phyloP scores from a whole-genome alignment of 345 rosid genomes.

The Moricandia moricandioides region DNA sequence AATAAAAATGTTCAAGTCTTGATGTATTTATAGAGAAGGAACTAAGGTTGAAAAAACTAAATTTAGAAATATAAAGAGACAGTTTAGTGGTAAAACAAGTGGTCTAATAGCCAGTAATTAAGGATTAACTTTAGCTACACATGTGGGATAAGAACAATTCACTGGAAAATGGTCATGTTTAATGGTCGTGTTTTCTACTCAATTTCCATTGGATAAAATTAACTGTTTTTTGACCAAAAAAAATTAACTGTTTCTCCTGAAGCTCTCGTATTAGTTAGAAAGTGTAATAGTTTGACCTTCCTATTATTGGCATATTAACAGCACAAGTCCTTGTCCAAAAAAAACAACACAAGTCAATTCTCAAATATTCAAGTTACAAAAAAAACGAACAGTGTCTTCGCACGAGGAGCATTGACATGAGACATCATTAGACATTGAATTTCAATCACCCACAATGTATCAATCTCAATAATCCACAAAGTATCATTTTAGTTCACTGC shows the following conservation, averaged over 20 bases:
- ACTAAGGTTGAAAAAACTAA: neutral
- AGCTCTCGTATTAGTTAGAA: slow-evolving; percentile 6
- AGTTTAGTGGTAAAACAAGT: slow-evolving; percentile 20
- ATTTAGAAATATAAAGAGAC: slow-evolving; percentile 17
- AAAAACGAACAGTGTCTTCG: neutral
- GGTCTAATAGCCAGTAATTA: slow-evolving; percentile 5
- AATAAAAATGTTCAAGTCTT: neutral
- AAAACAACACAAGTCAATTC: neutral
- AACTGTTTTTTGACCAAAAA: too few species aligned
- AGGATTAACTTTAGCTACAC: slow-evolving; percentile 14
- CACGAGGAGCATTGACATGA: neutral
- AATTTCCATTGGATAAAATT: neutral
- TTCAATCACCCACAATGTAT: too few species aligned
- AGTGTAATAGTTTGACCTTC: slow-evolving; percentile 3
- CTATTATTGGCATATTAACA: slow-evolving; percentile 9
- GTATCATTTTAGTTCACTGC: neutral
- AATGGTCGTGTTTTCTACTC: slow-evolving; percentile 16
- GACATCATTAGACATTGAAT: neutral
- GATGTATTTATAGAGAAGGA: neutral
- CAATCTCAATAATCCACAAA: too few species aligned
- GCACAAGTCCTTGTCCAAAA: too few species aligned
- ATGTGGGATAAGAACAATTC: slow-evolving; percentile 21
- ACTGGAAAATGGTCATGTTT: slow-evolving; percentile 7
- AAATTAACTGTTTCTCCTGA: neutral
- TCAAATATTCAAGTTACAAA: neutral